Percentiles rank a stretch among this genome's conserved stretches.
Conservation (phyloP, 768 basidiomycete genomes). For the Auriscalpium vulgare region DNA sequence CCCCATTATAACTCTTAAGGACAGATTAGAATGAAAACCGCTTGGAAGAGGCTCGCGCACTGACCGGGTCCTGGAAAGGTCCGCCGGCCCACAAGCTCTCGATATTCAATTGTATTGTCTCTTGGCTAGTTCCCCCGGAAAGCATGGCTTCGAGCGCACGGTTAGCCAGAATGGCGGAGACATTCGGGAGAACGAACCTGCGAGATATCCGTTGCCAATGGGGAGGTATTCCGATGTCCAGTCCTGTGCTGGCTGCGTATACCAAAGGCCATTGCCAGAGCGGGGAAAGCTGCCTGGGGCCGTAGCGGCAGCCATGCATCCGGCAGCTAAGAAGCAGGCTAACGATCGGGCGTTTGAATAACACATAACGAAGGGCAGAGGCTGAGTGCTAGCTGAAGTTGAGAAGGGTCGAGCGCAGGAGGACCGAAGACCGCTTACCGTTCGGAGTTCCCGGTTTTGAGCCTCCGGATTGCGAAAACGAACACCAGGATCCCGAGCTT, state of each 20-base stretch:
- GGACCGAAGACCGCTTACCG: too few relatives aligned
- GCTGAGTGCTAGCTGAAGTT: too few relatives aligned
- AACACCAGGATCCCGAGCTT: too few relatives aligned
- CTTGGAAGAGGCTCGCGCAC: conserved; percentile 8
- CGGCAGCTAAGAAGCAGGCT: too few relatives aligned
- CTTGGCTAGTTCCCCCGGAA: conserved; percentile 51
- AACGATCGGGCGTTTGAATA: too few relatives aligned
- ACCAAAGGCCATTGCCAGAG: conserved; percentile 77
- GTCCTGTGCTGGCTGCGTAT: conserved; percentile 37
- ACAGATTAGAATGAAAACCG: background rate
- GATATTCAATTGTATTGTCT: conserved; percentile 62
- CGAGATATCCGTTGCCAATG: conserved; percentile 68
- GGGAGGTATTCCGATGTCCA: conserved; percentile 63
- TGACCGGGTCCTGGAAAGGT: conserved; percentile 56
- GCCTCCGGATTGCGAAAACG: too few relatives aligned
- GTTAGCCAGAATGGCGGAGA: background rate
- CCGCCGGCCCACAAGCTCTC: conserved; percentile 75
- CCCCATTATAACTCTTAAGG: conserved; percentile 57
- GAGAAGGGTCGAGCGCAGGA: too few relatives aligned
- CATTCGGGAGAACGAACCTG: conserved; percentile 31
- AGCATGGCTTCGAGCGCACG: conserved; percentile 43
- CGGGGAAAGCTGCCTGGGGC: conserved; percentile 46
- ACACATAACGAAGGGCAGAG: too few relatives aligned
- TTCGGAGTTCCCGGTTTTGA: too few relatives aligned
- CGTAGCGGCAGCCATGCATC: background rate